phyloP scores from a whole-genome alignment of 208 protist species.

The Trypanosoma mega region DNA sequence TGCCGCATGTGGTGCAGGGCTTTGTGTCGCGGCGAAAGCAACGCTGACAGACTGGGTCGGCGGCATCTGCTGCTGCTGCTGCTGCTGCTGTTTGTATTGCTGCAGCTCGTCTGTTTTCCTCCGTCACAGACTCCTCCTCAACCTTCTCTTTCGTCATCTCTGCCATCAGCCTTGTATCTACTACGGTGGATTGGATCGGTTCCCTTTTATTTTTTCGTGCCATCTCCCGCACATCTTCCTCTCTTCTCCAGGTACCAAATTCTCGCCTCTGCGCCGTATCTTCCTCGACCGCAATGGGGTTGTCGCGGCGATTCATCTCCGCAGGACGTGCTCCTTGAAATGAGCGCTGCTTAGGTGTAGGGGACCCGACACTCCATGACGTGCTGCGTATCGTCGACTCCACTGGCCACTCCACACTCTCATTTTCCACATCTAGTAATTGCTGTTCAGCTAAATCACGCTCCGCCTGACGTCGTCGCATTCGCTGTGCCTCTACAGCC shows the following conservation, averaged over 20 bases:
- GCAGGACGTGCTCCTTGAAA: no score
- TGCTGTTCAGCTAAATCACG: slow-evolving; percentile 27
- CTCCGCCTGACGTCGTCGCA: slow-evolving; percentile 25
- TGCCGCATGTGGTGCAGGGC: slow-evolving; percentile 42
- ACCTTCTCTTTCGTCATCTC: neutral
- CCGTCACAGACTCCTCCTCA: neutral
- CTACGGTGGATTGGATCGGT: neutral
- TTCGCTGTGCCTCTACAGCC: slow-evolving; percentile 35
- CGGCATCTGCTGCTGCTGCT: slow-evolving; percentile 24
- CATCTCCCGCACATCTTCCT: no score
- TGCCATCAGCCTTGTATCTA: neutral
- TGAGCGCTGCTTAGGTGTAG: neutral
- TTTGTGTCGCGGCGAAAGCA: slow-evolving; percentile 50
- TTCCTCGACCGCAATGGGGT: no score
- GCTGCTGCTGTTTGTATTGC: neutral
- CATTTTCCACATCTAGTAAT: slow-evolving; percentile 13
- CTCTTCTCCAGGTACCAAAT: no score
- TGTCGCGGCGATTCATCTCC: no score
- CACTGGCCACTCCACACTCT: neutral
- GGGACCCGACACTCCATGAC: neutral
- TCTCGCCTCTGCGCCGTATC: no score
- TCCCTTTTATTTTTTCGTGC: no score
- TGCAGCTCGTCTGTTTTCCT: neutral
- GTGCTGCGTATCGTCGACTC: neutral
- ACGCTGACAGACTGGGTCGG: slow-evolving; percentile 29